A percentile compares a stretch with the other conserved stretches of the same genome.
Conservation (phyloP, 2,329 filamentous ascomycete genomes). For the Cercospora beticola region DNA sequence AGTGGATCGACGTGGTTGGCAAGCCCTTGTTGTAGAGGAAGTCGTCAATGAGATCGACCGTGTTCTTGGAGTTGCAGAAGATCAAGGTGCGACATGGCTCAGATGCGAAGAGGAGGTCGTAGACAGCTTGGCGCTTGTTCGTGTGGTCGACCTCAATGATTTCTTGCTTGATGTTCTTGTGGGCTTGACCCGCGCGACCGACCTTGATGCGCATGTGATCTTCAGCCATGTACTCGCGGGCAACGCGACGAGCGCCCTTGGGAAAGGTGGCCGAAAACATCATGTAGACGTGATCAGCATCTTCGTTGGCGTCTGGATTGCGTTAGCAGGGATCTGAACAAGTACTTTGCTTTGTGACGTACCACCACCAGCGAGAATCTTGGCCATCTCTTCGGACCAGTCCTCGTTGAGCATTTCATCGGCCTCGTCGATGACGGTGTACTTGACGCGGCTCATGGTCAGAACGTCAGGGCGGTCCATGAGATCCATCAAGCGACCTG, state of each 20-base stretch:
- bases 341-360: slow-evolving; percentile 40
- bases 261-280: slow-evolving; percentile 97
- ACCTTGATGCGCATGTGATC: slow-evolving; percentile 80
- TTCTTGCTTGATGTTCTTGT: slow-evolving; percentile 76
- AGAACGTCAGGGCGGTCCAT: slow-evolving; percentile 70
- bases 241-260: slow-evolving; percentile 72
- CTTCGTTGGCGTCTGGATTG: slow-evolving; percentile 67
- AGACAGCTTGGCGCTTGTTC: slow-evolving; percentile 68
- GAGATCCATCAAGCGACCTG: slow-evolving; percentile 82
- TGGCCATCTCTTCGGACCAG: slow-evolving; percentile 73
- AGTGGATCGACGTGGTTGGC: slow-evolving; percentile 84
- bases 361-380: slow-evolving; percentile 80
- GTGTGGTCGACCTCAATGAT: slow-evolving; percentile 65
- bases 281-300: slow-evolving; percentile 66
- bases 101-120: slow-evolving; percentile 69
- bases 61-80: slow-evolving; percentile 80
- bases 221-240: slow-evolving; percentile 70
- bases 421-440: slow-evolving; percentile 85
- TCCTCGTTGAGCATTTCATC: slow-evolving; percentile 81
- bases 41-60: slow-evolving; percentile 83
- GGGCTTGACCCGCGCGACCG: slow-evolving; percentile 75
- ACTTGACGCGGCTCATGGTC: slow-evolving; percentile 73
- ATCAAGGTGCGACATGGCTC: slow-evolving; percentile 78
- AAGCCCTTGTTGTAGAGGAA: slow-evolving; percentile 74
- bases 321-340: slow-evolving; percentile 20